Evolutionary conservation across 192 early-diverging fungal species (phyloP).

Genomic region (Mortierella antarctica): DNA sequence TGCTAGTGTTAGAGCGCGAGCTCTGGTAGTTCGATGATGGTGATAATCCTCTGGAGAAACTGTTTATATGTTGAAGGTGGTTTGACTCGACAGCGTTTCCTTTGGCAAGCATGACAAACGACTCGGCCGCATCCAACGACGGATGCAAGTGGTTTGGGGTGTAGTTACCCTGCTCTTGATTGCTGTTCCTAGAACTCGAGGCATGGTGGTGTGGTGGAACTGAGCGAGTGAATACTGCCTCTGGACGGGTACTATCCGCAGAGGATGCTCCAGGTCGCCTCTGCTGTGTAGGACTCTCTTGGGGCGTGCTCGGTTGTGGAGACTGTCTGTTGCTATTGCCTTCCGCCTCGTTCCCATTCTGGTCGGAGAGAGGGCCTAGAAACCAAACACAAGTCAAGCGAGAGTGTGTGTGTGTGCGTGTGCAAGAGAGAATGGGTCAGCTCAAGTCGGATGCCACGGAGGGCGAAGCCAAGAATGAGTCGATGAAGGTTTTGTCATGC

Average conservation of each 20-base stretch:
- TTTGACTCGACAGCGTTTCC: slow-evolving; percentile 9
- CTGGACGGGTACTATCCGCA: slow-evolving; percentile 5
- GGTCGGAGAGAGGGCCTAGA: slow-evolving; percentile 21
- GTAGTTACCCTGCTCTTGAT: slow-evolving; percentile 7
- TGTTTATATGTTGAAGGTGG: slow-evolving; percentile 7
- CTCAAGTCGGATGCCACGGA: neutral
- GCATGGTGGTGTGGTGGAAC: slow-evolving; percentile 18
- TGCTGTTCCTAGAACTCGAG: slow-evolving; percentile 2
- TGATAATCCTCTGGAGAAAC: slow-evolving; percentile 9
- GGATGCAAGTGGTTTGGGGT: neutral
- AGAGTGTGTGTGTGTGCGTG: neutral
- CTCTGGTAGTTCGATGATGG: slow-evolving; percentile 3
- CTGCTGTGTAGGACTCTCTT: neutral
- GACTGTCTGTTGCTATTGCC: slow-evolving; percentile 18
- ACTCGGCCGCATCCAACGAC: slow-evolving; percentile 35
- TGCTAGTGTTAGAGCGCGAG: neutral
- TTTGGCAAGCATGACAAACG: slow-evolving; percentile 49
- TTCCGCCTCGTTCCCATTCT: slow-evolving; percentile 34
- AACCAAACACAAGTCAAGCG: slow-evolving; percentile 5
- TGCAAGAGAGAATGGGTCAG: neutral
- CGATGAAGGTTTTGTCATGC: neutral
- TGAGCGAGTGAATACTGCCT: slow-evolving; percentile 30
- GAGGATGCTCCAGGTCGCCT: slow-evolving; percentile 8
- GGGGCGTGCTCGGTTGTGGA: neutral
- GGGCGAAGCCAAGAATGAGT: neutral